Percentiles rank a stretch among this genome's conserved stretches.
Conservation (phyloP, 257 asterid genomes). For the Coffea eugenioides region DNA sequence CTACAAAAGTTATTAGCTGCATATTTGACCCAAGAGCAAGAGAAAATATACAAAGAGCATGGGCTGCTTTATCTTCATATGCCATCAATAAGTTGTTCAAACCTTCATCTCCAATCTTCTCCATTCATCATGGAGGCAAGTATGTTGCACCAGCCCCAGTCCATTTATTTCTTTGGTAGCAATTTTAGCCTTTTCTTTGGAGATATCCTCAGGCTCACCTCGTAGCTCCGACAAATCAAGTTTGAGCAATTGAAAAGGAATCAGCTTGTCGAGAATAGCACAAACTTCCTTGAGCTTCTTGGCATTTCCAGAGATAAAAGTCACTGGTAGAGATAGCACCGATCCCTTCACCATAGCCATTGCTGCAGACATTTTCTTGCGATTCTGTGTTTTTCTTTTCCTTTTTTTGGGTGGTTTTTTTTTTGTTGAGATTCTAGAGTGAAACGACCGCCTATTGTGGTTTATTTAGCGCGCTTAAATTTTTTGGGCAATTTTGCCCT, state of each 20-base stretch:
- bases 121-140: constrained; percentile 22
- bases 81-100: constrained; percentile 87
- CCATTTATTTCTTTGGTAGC: constrained; percentile 57
- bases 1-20: constrained; percentile 79
- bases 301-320: constrained; percentile 91
- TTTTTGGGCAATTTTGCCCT: too few species aligned
- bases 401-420: too few species aligned
- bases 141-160: too few species aligned
- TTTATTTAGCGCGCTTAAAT: too few species aligned
- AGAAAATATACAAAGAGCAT: constrained; percentile 90
- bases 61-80: constrained; percentile 91
- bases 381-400: too few species aligned
- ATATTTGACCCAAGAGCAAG: constrained; percentile 78
- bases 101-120: constrained; percentile 95
- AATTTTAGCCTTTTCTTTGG: constrained; percentile 82
- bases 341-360: constrained; percentile 33
- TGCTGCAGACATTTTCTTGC: constrained; percentile 51
- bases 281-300: constrained; percentile 92
- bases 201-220: constrained; percentile 97
- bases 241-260: constrained; percentile 81
- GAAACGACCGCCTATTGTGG: too few species aligned
- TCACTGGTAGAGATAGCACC: constrained; percentile 68
- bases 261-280: constrained; percentile 70
- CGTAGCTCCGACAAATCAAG: constrained; percentile 88
- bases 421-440: too few species aligned